Base-by-base conservation (phyloP, 257 asterid genomes). In the Solanum tacnaense region DNA sequence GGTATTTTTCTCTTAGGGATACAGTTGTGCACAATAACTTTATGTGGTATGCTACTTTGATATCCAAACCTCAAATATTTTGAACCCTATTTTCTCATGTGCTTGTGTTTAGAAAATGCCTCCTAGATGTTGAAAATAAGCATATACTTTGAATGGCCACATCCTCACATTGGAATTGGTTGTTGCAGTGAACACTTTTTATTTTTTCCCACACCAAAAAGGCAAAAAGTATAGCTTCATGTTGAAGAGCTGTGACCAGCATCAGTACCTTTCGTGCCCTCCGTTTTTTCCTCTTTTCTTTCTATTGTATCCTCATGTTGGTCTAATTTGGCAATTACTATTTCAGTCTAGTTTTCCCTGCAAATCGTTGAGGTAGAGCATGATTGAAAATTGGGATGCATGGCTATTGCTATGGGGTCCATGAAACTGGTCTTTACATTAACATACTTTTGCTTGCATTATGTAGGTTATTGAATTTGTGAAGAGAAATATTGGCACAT, bases 381-480 rank as follows among this genome's bases (percentile, higher is more conserved):
- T 76, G 34, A 76, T 38, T 23, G 84, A 38, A 7, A 76, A n/a
- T 38, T 76, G 84, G 25, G 84, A 76, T n/a, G 84, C 84, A n/a
- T 23, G 23, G 34, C 58, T 36, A 36, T 75, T 23, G 11, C 31
- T 73, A 34, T 10, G 82, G 41, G 29, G 49, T 36, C 12, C 58
- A 76, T 76, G 44, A 72, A 16, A 16, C 25, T 16, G 44, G 7
- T 72, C 25, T 72, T 72, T 34, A 18, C 25, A 32, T 72, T 72
- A 72, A 18, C 44, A 72, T 72, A 72, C 10, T 72, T 76, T 76
- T 76, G 34, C 23, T 13, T 38, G 58, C 84, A 23, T 36, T n/a
- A 76, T 76, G 88, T 89, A 97, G 99, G 99, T 95, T 68, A 18
- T 92, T n/a, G 96, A 97, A 86, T 97, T 97, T 88, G 96, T 97